These are phyloP conservation scores for Lachnum nothofagi DNA, from an alignment of 2,329 filamentous ascomycete species.

Conservation along the genomic window DNA sequence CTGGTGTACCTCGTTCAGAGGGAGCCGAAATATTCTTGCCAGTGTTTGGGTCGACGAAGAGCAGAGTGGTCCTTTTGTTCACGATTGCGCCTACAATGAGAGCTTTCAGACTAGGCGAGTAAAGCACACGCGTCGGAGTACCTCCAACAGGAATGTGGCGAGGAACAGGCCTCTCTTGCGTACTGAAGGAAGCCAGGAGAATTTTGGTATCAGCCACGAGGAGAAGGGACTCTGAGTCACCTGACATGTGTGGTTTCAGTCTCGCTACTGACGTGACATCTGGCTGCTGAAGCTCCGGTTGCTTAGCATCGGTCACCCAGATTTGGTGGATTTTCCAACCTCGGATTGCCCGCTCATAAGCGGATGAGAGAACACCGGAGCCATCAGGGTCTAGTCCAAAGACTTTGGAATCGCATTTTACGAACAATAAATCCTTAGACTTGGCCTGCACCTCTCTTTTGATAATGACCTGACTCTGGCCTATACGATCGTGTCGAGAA, in stretches of 20 bases:
- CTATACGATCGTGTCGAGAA: slow-evolving; percentile 24
- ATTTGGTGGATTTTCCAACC: slow-evolving; percentile 35
- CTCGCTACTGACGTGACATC: slow-evolving; percentile 45
- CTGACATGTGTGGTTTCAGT: slow-evolving; percentile 34
- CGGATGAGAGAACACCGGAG: neutral
- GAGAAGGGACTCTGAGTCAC: slow-evolving; percentile 35
- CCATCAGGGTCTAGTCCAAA: slow-evolving; percentile 20
- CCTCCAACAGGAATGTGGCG: slow-evolving; percentile 42
- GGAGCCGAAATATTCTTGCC: slow-evolving; percentile 48
- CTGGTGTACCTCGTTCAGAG: slow-evolving; percentile 37
- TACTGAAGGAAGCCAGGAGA: slow-evolving; percentile 49
- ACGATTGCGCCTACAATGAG: slow-evolving; percentile 48
- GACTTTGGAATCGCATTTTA: slow-evolving; percentile 46
- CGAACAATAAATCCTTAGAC: slow-evolving; percentile 35
- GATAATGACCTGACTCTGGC: slow-evolving; percentile 25
- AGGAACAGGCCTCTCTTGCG: slow-evolving; percentile 43
- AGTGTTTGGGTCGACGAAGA: slow-evolving; percentile 53
- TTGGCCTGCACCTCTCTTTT: slow-evolving; percentile 19
- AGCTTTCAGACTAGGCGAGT: slow-evolving; percentile 48
- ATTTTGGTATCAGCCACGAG: slow-evolving; percentile 48
- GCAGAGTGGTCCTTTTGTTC: slow-evolving; percentile 43
- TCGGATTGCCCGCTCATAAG: neutral
- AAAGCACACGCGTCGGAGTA: slow-evolving; percentile 43
- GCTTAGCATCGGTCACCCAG: slow-evolving; percentile 48
- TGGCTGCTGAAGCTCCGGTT: slow-evolving; percentile 43